These are phyloP conservation scores for Monilinia vaccinii-corymbosi DNA, from an alignment of 2,329 filamentous ascomycete species.

Conservation along the genomic window DNA sequence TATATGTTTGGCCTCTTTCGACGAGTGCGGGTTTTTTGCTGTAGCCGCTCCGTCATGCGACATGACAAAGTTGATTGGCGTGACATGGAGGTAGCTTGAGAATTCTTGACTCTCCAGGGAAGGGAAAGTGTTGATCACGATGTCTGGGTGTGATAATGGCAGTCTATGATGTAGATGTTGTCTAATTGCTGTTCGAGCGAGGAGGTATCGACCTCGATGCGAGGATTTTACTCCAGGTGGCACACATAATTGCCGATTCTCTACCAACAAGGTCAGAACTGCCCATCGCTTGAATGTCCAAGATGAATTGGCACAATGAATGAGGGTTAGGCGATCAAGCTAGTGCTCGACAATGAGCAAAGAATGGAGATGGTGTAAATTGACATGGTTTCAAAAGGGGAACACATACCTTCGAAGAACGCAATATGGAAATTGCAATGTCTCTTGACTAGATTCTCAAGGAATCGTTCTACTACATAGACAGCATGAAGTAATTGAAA, in stretches of 20 bases:
- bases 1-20: constrained; percentile 19
- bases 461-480: constrained; percentile 58
- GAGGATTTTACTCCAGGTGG: constrained; percentile 33
- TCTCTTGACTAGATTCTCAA: constrained; percentile 48
- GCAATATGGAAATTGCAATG: constrained; percentile 63
- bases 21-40: not conserved
- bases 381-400: not conserved
- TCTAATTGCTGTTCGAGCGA: constrained; percentile 55
- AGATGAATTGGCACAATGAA: not conserved
- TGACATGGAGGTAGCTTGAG: constrained; percentile 41
- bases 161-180: constrained; percentile 40
- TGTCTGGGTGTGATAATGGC: constrained; percentile 18
- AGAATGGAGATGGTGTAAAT: too few species aligned
- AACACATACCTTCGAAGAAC: constrained; percentile 44
- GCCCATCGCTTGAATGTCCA: not conserved
- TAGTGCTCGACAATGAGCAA: too few species aligned
- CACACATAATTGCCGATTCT: constrained; percentile 46
- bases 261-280: constrained; percentile 17
- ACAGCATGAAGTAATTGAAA: constrained; percentile 65
- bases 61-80: constrained; percentile 58
- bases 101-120: constrained; percentile 43
- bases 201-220: constrained; percentile 38
- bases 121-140: constrained; percentile 34
- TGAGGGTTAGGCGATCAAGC: too few species aligned
- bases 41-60: constrained; percentile 48